Evolutionary conservation across 2,329 filamentous ascomycete species (phyloP), one percentile per base, ranked within the genome.

Genomic region (Daldinia sp.): DNA sequence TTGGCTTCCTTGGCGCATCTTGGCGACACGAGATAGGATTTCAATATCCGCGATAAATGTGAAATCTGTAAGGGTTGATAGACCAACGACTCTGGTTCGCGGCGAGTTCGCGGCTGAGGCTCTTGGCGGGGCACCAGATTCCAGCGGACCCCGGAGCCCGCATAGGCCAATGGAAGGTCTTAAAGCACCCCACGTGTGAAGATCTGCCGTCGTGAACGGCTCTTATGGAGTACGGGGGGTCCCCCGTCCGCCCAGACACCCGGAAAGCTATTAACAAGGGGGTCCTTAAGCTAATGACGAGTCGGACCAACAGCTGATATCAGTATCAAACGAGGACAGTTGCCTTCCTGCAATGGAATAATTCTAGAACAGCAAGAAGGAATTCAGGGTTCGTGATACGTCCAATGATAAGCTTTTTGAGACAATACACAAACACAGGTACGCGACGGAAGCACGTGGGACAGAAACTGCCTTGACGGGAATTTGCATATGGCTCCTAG

Each of bases 11-110:
- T 68, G 68, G 62, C 65, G 59, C 55, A 57, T 56, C 65, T 71
- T 71, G 65, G 68, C 68, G 6, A 33, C 41, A 42, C 46, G 2
- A 57, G 60, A 65, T 23, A 68, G 61, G 62, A 64, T 62, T 53
- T 59, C 62, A 66, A 69, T 69, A 66, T 71, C 68, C 59, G 65
- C 15, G 65, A 63, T 58, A 53, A 68, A 68, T 70, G 65, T 57
- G 33, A 63, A 60, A 46, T 39, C 15, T 51, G 33, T 39, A 39
- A 23, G 18, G 33, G 37, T 64, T 53, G 56, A 42, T 46, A 23
- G 56, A 6, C 26, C n/a, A 42, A 18, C 18, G 20, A 37, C 20
- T 61, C 58, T 72, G 62, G 69, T 69, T 71, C 64, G 66, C 55
- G 58, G 65, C 35, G 51, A 51, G 55, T 62, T 71, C 54, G 56